These are phyloP conservation scores for Paramyrothecium sp. DNA, from an alignment of 2,329 filamentous ascomycete species.

Conservation along the genomic window DNA sequence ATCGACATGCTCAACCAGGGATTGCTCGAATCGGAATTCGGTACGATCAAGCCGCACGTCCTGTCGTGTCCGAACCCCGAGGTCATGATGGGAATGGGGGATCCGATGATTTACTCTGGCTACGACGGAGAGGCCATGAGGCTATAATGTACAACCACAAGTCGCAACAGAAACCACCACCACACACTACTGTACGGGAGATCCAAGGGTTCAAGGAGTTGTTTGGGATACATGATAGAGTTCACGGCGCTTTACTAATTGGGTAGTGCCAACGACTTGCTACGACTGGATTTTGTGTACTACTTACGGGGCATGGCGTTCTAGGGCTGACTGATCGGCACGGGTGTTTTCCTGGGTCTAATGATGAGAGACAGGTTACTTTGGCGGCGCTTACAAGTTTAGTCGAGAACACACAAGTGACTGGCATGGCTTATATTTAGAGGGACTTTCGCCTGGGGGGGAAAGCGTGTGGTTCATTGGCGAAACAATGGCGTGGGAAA, in stretches of 20 bases:
- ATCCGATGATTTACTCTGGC: conserved; percentile 58
- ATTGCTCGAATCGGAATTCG: conserved; percentile 50
- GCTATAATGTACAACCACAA: conserved; percentile 25
- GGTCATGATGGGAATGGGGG: conserved; percentile 56
- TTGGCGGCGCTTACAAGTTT: background rate
- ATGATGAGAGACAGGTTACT: background rate
- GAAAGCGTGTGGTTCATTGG: no score
- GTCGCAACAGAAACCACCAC: background rate
- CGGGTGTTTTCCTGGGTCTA: background rate
- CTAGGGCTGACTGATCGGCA: background rate
- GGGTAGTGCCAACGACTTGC: background rate
- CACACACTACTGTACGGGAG: background rate
- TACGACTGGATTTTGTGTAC: background rate
- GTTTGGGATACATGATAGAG: background rate
- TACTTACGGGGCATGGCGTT: background rate
- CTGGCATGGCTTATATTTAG: background rate
- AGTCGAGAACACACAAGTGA: background rate
- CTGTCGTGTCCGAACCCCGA: conserved; percentile 51
- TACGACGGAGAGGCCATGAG: conserved; percentile 46
- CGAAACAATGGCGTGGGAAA: background rate
- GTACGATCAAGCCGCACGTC: conserved; percentile 55
- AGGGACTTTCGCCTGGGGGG: background rate
- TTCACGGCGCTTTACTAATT: background rate
- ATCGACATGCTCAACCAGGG: conserved; percentile 48
- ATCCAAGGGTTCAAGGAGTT: background rate